These are phyloP conservation scores for Aspergillus uvarum DNA, from an alignment of 2,329 filamentous ascomycete genomes.

Conservation along the genomic window DNA sequence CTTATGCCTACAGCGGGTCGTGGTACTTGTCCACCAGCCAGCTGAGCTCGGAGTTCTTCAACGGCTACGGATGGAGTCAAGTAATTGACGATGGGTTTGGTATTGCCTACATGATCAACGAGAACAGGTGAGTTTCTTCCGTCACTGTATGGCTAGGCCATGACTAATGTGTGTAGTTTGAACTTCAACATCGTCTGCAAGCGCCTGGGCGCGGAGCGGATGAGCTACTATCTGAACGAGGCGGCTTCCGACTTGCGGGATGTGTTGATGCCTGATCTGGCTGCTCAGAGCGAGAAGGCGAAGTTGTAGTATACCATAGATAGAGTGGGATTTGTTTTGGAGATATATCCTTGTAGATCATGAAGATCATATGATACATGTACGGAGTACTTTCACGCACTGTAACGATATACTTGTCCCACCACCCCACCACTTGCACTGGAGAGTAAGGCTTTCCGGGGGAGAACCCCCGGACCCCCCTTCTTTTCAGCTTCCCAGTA, in stretches of 20 bases:
- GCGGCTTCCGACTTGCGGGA: constrained; percentile 88
- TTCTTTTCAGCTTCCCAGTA: no score
- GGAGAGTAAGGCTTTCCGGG: no score
- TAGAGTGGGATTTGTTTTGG: no score
- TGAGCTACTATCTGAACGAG: constrained; percentile 96
- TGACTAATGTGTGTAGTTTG: constrained; percentile 56
- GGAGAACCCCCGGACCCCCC: no score
- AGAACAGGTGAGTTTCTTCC: constrained; percentile 69
- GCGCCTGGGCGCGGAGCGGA: constrained; percentile 81
- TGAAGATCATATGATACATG: no score
- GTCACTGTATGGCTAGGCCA: not conserved
- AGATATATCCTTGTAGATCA: no score
- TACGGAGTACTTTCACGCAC: no score
- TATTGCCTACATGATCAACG: constrained; percentile 99
- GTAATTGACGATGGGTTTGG: constrained; percentile 95
- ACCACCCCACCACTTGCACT: no score
- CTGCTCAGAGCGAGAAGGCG: constrained; percentile 69
- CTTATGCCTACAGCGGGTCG: constrained; percentile 76
- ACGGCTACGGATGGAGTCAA: constrained; percentile 98
- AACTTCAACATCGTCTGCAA: constrained; percentile 99
- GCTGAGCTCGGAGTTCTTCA: constrained; percentile 94
- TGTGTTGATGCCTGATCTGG: constrained; percentile 73
- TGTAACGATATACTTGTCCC: no score
- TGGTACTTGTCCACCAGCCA: constrained; percentile 92
- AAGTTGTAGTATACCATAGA: constrained; percentile 66